Base-by-base conservation (phyloP, 345 rosid genomes). In the Trapa bicornis region DNA sequence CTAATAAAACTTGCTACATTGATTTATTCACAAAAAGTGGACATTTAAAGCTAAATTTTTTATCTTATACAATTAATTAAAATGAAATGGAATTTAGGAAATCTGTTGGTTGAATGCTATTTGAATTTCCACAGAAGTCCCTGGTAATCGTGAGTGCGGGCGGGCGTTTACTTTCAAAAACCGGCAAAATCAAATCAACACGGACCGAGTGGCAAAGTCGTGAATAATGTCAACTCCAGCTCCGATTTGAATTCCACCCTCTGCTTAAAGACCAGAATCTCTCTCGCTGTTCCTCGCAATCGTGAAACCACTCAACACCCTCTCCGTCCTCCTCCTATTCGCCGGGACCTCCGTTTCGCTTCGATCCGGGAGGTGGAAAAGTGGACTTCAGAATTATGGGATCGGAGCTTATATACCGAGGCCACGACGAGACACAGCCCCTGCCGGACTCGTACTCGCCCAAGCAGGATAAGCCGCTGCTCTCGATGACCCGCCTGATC, bases 401-500 rank as follows among this genome's bases (percentile, higher is more conserved):
- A 54, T 87, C 97, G 14, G 97, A 87, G 88, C 86, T 91, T 67
- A 87, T 81, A 37, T 83, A 76, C 81, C 80, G 99, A 70, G 81
- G 99, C 42, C 97, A 88, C 73, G 29, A 22, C 29, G 99, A 87
- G 69, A 47, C 74, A 16, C 91, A 81, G 43, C 73, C 76, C 2
- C 71, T 68, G 43, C 62, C 83, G 10, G 87, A 87, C 47, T 50
- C 83, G 2, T 89, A 87, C 76, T 72, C 87, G 1, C 96, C 93
- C 5, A 94, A 87, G 67, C 95, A 86, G 5, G 74, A 62, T 9
- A 94, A 87, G 78, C 93, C 88, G 14, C 89, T 94, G 95, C 78
- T 89, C 50, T 72, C 73, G 48, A 73, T 85, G 65, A 71, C 74
- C 14, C 86, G 89, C 11, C 88, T 88, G 54, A 74, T 91, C 71